Evolutionary conservation across 2,329 filamentous ascomycete species (phyloP).

Genomic region (Penicillium sp.): DNA sequence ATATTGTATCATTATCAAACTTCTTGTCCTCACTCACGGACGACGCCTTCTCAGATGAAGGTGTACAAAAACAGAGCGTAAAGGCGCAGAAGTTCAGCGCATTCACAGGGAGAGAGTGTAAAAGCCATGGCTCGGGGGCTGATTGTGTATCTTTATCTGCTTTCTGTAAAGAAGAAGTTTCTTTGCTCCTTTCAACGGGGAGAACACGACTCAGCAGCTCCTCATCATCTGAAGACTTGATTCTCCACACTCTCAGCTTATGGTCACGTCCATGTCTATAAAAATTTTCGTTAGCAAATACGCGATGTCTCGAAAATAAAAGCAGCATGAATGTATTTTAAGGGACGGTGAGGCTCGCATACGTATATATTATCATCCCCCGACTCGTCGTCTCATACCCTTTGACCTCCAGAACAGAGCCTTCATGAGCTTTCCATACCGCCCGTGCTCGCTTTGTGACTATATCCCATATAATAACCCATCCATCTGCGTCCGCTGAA

Average conservation of each 20-base stretch:
- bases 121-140: conserved; percentile 66
- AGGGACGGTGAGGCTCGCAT: conserved; percentile 36
- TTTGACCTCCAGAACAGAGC: conserved; percentile 68
- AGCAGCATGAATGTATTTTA: neutral
- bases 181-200: conserved; percentile 61
- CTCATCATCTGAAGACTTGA: conserved; percentile 58
- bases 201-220: conserved; percentile 58
- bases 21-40: neutral
- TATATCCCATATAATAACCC: conserved; percentile 80
- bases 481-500: conserved; percentile 87
- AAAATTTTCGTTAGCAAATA: neutral
- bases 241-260: conserved; percentile 78
- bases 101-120: conserved; percentile 80
- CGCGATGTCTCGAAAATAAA: neutral
- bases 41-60: neutral
- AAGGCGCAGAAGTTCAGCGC: conserved; percentile 95
- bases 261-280: conserved; percentile 84
- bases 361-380: conserved; percentile 73
- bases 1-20: neutral
- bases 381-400: conserved; percentile 47
- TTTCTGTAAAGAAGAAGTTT: conserved; percentile 30
- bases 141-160: no score
- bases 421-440: conserved; percentile 82
- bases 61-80: conserved; percentile 51
- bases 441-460: conserved; percentile 73